Conservation (phyloP, 169 alveolate species). For the Cryptosporidium xiaoi region DNA sequence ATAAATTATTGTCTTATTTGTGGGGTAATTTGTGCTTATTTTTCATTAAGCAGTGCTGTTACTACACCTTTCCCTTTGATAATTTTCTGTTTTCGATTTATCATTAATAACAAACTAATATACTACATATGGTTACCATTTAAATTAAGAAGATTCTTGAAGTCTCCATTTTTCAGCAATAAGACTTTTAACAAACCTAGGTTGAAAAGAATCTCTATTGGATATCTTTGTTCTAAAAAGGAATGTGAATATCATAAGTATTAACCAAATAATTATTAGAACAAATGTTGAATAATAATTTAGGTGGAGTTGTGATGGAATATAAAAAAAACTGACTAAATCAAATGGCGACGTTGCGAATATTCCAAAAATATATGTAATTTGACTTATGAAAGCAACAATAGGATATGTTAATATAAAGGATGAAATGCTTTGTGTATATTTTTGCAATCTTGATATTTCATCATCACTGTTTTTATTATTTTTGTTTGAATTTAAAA, state of each 20-base stretch:
- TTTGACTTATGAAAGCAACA: constrained; percentile 68
- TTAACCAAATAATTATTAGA: constrained; percentile 26
- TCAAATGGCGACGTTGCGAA: constrained; percentile 72
- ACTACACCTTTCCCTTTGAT: too few relatives aligned
- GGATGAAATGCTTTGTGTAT: constrained; percentile 64
- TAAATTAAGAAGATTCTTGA: constrained; percentile 16
- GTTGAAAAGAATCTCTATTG: constrained; percentile 54
- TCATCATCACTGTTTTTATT: constrained; percentile 59
- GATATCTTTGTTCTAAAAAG: constrained; percentile 61
- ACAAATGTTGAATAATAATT: constrained; percentile 43
- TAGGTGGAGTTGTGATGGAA: constrained; percentile 66
- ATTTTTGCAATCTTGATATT: constrained; percentile 38
- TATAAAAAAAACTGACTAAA: constrained; percentile 45
- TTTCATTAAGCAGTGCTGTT: too few relatives aligned
- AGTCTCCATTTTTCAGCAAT: constrained; percentile 54
- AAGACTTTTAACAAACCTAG: constrained; percentile 47
- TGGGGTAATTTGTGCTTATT: too few relatives aligned
- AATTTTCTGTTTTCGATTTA: too few relatives aligned
- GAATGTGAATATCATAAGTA: constrained; percentile 5
- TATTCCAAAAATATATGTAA: constrained; percentile 37
- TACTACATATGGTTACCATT: too few relatives aligned
- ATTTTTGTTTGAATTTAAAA: neutral
- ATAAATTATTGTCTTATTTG: too few relatives aligned
- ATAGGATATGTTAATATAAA: constrained; percentile 56
- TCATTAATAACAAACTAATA: too few relatives aligned